A percentile compares a stretch with the other conserved stretches of the same genome.
Conservation (phyloP, 2,329 filamentous ascomycete genomes). For the Byssothecium circinans region DNA sequence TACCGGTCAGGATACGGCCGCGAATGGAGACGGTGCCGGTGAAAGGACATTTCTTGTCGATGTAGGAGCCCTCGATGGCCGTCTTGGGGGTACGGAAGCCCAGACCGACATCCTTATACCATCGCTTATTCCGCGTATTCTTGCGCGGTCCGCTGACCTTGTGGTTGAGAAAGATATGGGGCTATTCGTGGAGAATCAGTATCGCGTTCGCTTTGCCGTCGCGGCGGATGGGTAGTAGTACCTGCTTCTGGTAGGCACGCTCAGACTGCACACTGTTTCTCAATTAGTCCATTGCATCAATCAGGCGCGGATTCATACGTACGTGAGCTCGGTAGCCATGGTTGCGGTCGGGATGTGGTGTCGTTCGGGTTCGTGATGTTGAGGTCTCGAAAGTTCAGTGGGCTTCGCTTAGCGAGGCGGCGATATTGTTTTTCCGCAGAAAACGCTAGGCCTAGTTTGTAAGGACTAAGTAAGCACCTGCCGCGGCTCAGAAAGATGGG, state of each 20-base stretch:
- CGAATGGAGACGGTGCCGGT: constrained; percentile 98
- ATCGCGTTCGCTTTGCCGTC: constrained; percentile 20
- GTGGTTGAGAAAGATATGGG: constrained; percentile 99
- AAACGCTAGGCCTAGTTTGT: neutral
- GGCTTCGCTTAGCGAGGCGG: constrained; percentile 19
- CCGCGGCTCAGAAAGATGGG: constrained; percentile 3
- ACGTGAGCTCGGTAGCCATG: constrained; percentile 51
- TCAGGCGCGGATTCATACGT: constrained; percentile 21
- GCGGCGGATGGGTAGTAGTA: constrained; percentile 27
- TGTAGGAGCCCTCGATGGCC: constrained; percentile 98
- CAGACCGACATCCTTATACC: constrained; percentile 99
- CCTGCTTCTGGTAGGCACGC: constrained; percentile 95
- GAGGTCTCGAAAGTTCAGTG: constrained; percentile 16
- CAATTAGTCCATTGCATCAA: constrained; percentile 26
- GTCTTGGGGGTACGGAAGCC: constrained; percentile 98
- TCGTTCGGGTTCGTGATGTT: constrained; percentile 29
- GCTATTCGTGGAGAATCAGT: constrained; percentile 60
- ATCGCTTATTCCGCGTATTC: constrained; percentile 66
- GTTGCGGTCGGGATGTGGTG: constrained; percentile 42
- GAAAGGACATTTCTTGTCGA: constrained; percentile 99
- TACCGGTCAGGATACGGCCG: constrained; percentile 99
- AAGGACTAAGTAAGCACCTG: constrained; percentile 5
- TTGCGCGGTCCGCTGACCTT: constrained; percentile 73
- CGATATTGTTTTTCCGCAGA: constrained; percentile 8
- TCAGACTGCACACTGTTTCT: constrained; percentile 95